Conservation (phyloP, 345 rosid genomes). For the Lepidium africanum region DNA sequence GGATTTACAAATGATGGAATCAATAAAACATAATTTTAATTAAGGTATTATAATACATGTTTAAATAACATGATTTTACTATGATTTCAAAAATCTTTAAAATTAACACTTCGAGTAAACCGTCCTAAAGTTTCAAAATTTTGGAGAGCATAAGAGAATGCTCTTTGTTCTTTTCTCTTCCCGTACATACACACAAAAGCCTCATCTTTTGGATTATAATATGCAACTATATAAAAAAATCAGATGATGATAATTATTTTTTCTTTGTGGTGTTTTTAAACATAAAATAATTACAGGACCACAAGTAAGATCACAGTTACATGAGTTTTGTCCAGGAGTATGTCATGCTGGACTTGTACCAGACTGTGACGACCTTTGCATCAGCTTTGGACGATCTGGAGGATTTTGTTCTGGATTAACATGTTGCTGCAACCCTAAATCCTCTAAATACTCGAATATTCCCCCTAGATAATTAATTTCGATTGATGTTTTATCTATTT, state of each 20-base stretch:
- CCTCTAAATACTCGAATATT: not conserved
- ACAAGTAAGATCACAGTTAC: not conserved
- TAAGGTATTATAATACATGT: too few relatives aligned
- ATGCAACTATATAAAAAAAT: not conserved
- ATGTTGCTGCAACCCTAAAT: constrained; percentile 6
- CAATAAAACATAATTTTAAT: too few relatives aligned
- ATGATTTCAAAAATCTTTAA: too few relatives aligned
- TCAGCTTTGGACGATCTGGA: not conserved
- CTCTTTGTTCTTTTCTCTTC: not conserved
- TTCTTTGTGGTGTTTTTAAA: not conserved
- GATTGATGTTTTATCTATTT: not conserved
- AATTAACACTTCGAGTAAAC: too few relatives aligned
- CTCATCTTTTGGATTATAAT: not conserved
- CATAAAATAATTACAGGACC: not conserved
- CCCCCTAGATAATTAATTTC: not conserved
- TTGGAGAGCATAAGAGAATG: not conserved
- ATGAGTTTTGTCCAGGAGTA: not conserved
- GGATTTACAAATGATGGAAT: too few relatives aligned
- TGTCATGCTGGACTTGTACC: not conserved
- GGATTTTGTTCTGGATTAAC: not conserved
- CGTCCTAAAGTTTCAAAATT: not conserved
- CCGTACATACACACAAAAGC: not conserved
- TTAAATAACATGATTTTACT: too few relatives aligned
- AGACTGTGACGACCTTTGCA: not conserved
- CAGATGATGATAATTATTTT: not conserved